Evolutionary conservation across 495 filamentous ascomycete genomes (phyloP).

Genomic region (Penicillium egyptiacum): DNA sequence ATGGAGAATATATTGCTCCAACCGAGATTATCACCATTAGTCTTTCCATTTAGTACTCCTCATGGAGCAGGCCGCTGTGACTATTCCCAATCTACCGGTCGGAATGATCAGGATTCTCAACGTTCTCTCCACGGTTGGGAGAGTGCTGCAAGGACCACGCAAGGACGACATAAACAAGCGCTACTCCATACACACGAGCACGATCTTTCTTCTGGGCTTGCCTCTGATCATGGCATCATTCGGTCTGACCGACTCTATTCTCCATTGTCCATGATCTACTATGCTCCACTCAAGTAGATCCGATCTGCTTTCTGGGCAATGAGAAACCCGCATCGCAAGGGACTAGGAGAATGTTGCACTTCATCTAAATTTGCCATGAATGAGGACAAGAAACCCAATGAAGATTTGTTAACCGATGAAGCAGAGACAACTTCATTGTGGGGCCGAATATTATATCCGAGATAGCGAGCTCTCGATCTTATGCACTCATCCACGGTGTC

Average conservation of each 20-base stretch:
- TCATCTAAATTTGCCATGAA: neutral
- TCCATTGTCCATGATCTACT: neutral
- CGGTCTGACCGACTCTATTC: neutral
- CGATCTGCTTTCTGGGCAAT: slow-evolving; percentile 4
- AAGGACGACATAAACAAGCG: no score
- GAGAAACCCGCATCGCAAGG: neutral
- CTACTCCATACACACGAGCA: neutral
- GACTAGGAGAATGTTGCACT: neutral
- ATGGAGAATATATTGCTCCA: no score
- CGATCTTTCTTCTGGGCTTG: neutral
- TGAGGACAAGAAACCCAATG: neutral
- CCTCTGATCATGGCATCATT: neutral
- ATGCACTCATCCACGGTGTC: neutral
- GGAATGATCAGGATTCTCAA: no score
- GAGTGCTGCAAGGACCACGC: no score
- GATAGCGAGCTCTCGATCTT: neutral
- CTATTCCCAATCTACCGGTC: neutral
- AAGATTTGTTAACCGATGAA: neutral
- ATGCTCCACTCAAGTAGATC: slow-evolving; percentile 3
- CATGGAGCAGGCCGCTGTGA: no score
- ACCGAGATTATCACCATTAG: no score
- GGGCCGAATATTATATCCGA: neutral
- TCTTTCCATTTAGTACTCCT: no score
- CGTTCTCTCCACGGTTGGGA: no score
- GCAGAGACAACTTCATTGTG: no score